These are phyloP conservation scores for Peronospora farinosa DNA, from an alignment of 352 stramenopile genomes.

Conservation along the genomic window DNA sequence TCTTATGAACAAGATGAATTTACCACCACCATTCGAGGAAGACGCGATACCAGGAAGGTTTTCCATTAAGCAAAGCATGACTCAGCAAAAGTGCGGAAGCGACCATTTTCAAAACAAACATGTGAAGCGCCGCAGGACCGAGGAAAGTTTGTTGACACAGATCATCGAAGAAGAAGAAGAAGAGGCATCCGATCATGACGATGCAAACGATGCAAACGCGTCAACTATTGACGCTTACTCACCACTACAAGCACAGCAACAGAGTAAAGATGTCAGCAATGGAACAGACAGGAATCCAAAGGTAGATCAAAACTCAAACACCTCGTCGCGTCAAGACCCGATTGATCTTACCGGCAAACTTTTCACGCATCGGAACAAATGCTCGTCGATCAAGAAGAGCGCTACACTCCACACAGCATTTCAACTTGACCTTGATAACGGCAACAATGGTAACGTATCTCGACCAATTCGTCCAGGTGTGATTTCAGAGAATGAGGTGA, in stretches of 20 bases:
- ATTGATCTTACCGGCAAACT: constrained; percentile 19
- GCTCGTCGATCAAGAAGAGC: constrained; percentile 11
- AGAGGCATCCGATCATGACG: constrained; percentile 13
- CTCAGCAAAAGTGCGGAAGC: constrained; percentile 1
- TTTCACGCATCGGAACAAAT: constrained; percentile 15
- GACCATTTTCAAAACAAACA: not conserved
- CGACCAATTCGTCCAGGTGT: constrained; percentile 35
- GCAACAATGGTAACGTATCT: not conserved
- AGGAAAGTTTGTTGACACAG: constrained; percentile 9
- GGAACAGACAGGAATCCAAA: not conserved
- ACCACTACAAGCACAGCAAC: not conserved
- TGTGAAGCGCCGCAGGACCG: constrained; percentile 23
- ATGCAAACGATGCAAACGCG: constrained; percentile 7
- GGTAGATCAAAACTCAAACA: not conserved
- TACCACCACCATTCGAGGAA: constrained; percentile 73
- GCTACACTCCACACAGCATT: constrained; percentile 26
- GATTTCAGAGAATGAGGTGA: constrained; percentile 54
- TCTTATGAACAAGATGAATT: constrained; percentile 91
- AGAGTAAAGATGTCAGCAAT: not conserved
- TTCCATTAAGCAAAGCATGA: constrained; percentile 22
- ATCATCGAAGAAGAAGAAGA: constrained; percentile 34
- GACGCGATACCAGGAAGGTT: constrained; percentile 65
- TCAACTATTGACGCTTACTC: not conserved
- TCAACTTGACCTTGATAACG: constrained; percentile 11
- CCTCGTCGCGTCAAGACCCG: not conserved